phyloP scores from a whole-genome alignment of 148 eudicot genomes.

The Silene latifolia region DNA sequence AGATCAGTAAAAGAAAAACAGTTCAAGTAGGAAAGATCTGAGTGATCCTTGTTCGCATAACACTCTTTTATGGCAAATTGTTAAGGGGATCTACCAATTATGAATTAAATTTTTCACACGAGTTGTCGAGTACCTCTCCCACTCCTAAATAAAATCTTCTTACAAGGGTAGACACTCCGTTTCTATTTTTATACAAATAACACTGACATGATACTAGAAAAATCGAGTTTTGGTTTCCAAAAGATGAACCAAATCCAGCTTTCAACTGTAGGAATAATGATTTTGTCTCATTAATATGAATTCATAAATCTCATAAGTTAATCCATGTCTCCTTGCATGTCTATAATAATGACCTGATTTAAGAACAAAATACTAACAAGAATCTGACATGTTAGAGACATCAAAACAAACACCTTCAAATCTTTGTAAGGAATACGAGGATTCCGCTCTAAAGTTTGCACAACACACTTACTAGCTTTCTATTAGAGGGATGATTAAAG shows the following conservation, averaged over 20 bases:
- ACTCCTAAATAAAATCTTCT: background rate
- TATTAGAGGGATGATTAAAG: conserved; percentile 89
- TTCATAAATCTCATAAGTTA: conserved; percentile 26
- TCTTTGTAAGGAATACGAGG: conserved; percentile 9
- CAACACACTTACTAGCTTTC: conserved; percentile 65
- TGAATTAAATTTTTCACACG: background rate
- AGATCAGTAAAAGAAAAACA: background rate
- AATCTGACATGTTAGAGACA: conserved; percentile 17
- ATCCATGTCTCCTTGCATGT: background rate
- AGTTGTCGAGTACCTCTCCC: background rate
- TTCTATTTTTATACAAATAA: conserved; percentile 16
- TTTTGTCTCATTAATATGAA: conserved; percentile 17
- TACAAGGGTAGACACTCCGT: background rate
- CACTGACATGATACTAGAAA: conserved; percentile 11
- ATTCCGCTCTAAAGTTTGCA: background rate
- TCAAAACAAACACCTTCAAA: conserved; percentile 15
- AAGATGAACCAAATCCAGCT: conserved; percentile 18
- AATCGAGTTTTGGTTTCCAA: conserved; percentile 12
- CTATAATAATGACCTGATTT: background rate
- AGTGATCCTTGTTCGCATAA: background rate
- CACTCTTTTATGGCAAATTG: background rate
- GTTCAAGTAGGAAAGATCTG: background rate
- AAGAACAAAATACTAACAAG: conserved; percentile 3
- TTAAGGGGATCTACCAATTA: background rate
- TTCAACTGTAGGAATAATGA: conserved; percentile 20